These are phyloP conservation scores for Candida odintsovae DNA, from an alignment of 805 yeast species.

Conservation along the genomic window DNA sequence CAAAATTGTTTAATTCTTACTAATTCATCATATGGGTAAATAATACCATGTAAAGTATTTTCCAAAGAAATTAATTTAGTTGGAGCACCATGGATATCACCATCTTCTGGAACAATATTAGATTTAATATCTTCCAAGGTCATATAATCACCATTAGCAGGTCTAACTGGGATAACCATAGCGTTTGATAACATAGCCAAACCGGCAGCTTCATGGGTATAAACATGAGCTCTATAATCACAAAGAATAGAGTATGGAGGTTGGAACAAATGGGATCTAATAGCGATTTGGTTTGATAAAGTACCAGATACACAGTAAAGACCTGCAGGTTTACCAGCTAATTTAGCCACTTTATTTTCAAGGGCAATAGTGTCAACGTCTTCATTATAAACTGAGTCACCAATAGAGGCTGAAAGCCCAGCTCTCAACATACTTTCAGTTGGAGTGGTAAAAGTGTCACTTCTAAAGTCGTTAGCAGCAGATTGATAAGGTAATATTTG, in stretches of 20 bases:
- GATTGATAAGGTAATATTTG: constrained; percentile 38
- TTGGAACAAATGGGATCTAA: constrained; percentile 68
- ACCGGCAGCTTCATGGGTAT: constrained; percentile 85
- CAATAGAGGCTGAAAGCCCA: constrained; percentile 52
- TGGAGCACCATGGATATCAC: constrained; percentile 85
- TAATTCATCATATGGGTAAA: constrained; percentile 81
- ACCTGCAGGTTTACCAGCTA: constrained; percentile 80
- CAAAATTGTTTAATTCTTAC: constrained; percentile 68
- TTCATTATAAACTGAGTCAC: constrained; percentile 86
- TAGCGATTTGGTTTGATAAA: constrained; percentile 82
- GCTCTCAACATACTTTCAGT: constrained; percentile 68
- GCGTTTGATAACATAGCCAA: constrained; percentile 86
- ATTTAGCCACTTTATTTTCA: constrained; percentile 56
- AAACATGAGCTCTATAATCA: constrained; percentile 83
- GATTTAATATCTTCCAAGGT: constrained; percentile 74
- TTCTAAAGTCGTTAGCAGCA: constrained; percentile 49
- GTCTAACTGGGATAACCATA: constrained; percentile 80
- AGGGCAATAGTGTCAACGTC: constrained; percentile 64
- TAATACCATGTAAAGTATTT: constrained; percentile 80
- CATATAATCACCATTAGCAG: constrained; percentile 68
- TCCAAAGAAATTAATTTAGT: constrained; percentile 81
- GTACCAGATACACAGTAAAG: constrained; percentile 87
- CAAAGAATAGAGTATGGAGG: constrained; percentile 84
- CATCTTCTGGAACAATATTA: constrained; percentile 62
- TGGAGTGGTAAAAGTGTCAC: constrained; percentile 92